Base-by-base conservation (phyloP, 495 filamentous ascomycete genomes). In the Xylaria palmicola region DNA sequence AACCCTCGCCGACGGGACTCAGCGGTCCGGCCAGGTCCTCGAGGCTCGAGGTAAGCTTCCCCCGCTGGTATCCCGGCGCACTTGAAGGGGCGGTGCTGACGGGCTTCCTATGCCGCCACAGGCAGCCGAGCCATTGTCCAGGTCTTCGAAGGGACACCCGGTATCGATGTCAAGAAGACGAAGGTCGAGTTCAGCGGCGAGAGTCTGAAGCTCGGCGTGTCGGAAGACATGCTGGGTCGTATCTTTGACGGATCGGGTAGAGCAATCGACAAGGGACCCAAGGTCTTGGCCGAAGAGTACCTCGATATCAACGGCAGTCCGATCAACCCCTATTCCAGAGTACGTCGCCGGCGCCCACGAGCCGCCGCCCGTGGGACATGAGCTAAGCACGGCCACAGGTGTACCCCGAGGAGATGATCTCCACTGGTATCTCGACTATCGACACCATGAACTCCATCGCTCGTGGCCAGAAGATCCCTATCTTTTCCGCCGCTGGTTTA, bases 391-490 rank as follows among this genome's bases (percentile, higher is more conserved):
- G 19, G 22, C 45, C 15, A 41, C 62, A 94, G 90, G 90, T 95
- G 44, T 99, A 99, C 72, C 95, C 95, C 73, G 93, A 98, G 81
- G 95, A 99, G 78, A 99, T 99, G 92, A 98, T 99, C 68, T 92
- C 93, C 9, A 99, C 95, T 57, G 95, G 95, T 85, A 99, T 99
- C 74, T 97, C 92, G 59, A 93, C 95, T 70, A 99, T 99, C 70
- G 95, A 99, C 75, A 97, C 93, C 41, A 99, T 99, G 95, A 99
- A 99, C 85, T 98, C 95, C 61, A 93, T 99, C 75, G 94, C 95
- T 65, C 92, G 95, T 82, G 95, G 95, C 60, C 95, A 99, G 77
- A 99, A 99, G 83, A 99, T 99, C 64, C 95, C 95, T 56, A 99
- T 99, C 71, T 99, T 99, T 86, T 98, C 95, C 6, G 92, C 95